Evolutionary conservation across 345 rosid genomes (phyloP).

Genomic region (Syzygium aromaticum): DNA sequence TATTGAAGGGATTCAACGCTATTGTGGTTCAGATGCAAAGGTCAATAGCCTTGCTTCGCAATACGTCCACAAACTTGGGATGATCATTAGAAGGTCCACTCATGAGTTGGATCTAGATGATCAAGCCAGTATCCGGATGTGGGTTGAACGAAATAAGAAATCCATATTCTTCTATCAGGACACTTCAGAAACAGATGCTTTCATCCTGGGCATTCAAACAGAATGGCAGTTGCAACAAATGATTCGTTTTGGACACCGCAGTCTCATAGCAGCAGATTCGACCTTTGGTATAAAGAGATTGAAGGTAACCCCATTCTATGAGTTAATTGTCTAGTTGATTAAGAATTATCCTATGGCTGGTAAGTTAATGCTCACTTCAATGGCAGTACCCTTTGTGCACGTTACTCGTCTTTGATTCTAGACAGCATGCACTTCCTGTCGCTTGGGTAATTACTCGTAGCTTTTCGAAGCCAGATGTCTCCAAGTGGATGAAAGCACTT

Average conservation of each 20-base stretch:
- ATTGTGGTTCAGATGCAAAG: constrained; percentile 64
- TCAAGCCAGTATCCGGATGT: constrained; percentile 77
- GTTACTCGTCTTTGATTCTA: constrained; percentile 87
- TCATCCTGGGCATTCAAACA: constrained; percentile 86
- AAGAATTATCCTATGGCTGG: background rate
- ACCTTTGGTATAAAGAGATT: constrained; percentile 89
- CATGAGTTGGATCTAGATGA: constrained; percentile 93
- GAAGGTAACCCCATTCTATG: constrained; percentile 36
- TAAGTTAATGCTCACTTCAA: constrained; percentile 6
- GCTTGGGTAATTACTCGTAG: constrained; percentile 91
- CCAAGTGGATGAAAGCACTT: constrained; percentile 84
- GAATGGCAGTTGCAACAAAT: constrained; percentile 96
- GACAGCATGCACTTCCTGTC: constrained; percentile 87
- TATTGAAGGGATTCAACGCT: constrained; percentile 86
- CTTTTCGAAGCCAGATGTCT: constrained; percentile 70
- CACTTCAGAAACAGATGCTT: constrained; percentile 60
- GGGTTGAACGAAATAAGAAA: constrained; percentile 88
- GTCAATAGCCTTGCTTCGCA: constrained; percentile 73
- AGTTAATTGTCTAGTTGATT: background rate
- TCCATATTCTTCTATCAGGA: constrained; percentile 84
- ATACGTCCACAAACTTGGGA: constrained; percentile 88
- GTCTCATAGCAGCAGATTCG: constrained; percentile 77
- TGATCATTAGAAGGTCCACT: constrained; percentile 75
- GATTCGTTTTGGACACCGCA: constrained; percentile 76
- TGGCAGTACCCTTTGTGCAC: constrained; percentile 84